Base-by-base conservation (phyloP, 192 early-diverging fungal species). In the Backusella tarrabulga region DNA sequence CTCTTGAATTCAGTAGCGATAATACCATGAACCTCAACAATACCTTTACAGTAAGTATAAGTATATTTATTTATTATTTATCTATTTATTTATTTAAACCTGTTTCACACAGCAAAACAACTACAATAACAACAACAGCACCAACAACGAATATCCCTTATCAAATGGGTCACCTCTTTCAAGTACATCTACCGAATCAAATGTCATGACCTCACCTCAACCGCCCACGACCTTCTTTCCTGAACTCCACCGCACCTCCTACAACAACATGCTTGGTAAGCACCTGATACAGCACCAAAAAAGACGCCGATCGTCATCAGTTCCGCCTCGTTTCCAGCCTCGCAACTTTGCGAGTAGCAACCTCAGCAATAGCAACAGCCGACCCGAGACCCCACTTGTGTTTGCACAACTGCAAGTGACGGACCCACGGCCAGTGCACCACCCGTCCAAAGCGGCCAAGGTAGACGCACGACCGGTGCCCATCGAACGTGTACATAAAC, bases 401-500 rank as follows among this genome's bases (percentile, higher is more conserved):
- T 77, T 77, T 71, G 68, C 76, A 14, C 68, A 71, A 56, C 15
- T 77, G 1, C 76, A 77, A 41, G 76, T 77, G 6, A 71, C 76
- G 0, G 76, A 77, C 52, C 76, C 76, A 36, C 44, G 46, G 6
- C 76, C 76, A 21, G 54, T 56, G 23, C 76, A 68, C 21, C 80
- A 71, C 32, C 76, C 68, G 0, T 29, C 29, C 9, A 74, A 74
- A 19, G 56, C 71, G 34, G 71, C 80, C 21, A 73, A 72, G 19
- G 71, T 72, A 44, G 71, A 72, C 32, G 26, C 42, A 34, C 21
- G 71, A 50, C 80, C 80, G 6, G 69, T 81, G 1, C 80, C 71
- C 14, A 81, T 81, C 9, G 76, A 77, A 32, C 26, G 80, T 19
- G 76, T 77, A 34, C 76, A 67, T 42, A 74, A 73, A 56, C 74